Base-by-base conservation (phyloP, 2,329 filamentous ascomycete species). In the Neonectria coccinea region DNA sequence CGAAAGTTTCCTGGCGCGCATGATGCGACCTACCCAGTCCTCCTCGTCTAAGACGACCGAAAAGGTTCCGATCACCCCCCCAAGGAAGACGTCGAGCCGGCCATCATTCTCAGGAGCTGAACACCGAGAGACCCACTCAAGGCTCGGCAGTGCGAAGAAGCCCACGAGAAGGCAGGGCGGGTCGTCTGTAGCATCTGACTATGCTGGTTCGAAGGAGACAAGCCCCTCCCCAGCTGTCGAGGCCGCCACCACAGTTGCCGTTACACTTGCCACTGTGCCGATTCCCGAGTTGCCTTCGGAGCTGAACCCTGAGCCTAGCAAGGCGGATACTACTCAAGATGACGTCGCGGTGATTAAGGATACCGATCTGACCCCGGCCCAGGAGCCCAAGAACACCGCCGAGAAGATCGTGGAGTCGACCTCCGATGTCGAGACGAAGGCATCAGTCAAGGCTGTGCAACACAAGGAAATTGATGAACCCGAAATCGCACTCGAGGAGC, bases 1-100 rank as follows among this genome's bases (percentile, higher is more conserved):
- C 67, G 89, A 92, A 68, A 79, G 88, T 14, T 94, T 94, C 78
- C 80, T 94, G 27, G 91, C 91, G n/a, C 87, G 92, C 56, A 93
- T 94, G 91, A 94, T 91, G 88, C 84, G 91, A 44, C 92, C 92
- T 2, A 94, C 92, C 0, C 86, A 90, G 48, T 83, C 87, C 50
- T 92, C 89, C 5, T 85, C 89, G 9, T 89, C 84, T 67, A 93
- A 92, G 79, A 85, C 86, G 0, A 81, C 86, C 3, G 90, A 92
- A 5, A 93, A 92, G 79, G 76, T 76, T 1, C 79, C 83, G 2
- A 68, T 79, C 0, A 86, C 85, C 0, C 85, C 86, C 2, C 85
- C 86, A 0, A 79, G 81, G 61, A 85, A 80, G 67, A 65, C 73
- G 27, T 59, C 66, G 9, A 68, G 68, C 44, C 71, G 72, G 10